Percentiles rank a stretch among this genome's conserved stretches.
Evolutionary conservation across 73 alveolate species (phyloP).

Genomic region (Tetrahymena malaccensis): DNA sequence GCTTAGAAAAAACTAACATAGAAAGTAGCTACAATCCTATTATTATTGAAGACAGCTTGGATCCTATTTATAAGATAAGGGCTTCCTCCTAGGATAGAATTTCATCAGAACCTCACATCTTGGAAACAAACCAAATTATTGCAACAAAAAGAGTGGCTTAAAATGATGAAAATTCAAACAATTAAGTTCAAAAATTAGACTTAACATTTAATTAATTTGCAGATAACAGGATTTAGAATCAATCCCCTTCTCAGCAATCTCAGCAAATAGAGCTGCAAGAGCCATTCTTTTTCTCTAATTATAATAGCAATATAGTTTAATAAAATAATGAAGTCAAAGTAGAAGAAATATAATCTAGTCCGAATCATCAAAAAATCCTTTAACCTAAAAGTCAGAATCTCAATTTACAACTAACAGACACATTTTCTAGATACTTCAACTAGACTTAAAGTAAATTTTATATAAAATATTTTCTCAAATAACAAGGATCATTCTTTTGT

Average conservation of each 20-base stretch:
- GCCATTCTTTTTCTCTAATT: not conserved
- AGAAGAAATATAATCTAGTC: not conserved
- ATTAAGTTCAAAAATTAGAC: not conserved
- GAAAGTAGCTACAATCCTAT: not conserved
- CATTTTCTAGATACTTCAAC: not conserved
- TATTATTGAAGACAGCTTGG: not conserved
- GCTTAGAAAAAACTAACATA: not conserved
- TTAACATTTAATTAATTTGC: not conserved
- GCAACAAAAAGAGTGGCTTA: not conserved
- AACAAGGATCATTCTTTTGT: too few species aligned
- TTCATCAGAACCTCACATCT: not conserved
- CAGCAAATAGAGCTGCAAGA: not conserved
- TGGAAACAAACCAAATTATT: not conserved
- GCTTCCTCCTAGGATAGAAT: not conserved
- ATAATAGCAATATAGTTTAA: not conserved
- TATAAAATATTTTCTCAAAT: not conserved
- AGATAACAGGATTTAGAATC: not conserved
- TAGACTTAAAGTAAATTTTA: not conserved
- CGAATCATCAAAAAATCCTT: not conserved
- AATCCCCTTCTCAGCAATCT: not conserved
- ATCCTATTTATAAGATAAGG: not conserved
- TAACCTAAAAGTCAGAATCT: not conserved
- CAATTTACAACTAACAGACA: not conserved
- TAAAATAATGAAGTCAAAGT: not conserved
- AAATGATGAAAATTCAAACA: not conserved